phyloP scores from a whole-genome alignment of 2,329 filamentous ascomycete genomes.

The Xylariaceae sp. region DNA sequence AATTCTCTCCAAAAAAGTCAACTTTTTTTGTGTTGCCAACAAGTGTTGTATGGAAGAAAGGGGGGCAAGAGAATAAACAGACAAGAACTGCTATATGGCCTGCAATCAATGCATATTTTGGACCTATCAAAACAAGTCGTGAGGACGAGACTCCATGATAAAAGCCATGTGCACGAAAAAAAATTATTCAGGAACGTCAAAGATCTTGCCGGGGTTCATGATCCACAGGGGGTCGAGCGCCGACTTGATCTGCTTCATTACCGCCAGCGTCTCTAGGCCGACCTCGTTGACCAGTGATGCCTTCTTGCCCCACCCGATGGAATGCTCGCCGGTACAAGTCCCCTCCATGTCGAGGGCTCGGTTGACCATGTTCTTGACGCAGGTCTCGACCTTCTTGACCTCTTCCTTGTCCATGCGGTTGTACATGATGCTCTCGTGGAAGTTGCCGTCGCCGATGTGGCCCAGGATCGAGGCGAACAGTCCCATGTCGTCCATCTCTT shows the following conservation, averaged over 20 bases:
- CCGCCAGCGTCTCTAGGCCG: constrained; percentile 69
- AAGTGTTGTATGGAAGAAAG: too few relatives aligned
- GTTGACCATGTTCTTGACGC: constrained; percentile 85
- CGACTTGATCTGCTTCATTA: constrained; percentile 81
- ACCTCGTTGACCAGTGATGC: constrained; percentile 72
- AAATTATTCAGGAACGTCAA: constrained; percentile 50
- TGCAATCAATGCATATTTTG: too few relatives aligned
- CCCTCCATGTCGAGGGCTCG: constrained; percentile 92
- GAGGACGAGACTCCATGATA: too few relatives aligned
- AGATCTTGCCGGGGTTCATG: constrained; percentile 89
- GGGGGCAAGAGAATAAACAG: too few relatives aligned
- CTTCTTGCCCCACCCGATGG: constrained; percentile 82
- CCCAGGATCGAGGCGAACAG: constrained; percentile 84
- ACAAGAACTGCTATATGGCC: too few relatives aligned
- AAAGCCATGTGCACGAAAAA: neutral
- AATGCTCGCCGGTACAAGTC: constrained; percentile 85
- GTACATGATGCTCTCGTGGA: constrained; percentile 90
- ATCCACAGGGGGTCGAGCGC: constrained; percentile 82
- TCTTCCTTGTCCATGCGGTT: constrained; percentile 64
- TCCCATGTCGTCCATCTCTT: constrained; percentile 79
- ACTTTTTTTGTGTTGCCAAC: too few relatives aligned
- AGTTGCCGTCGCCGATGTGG: constrained; percentile 91
- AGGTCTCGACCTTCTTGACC: constrained; percentile 68
- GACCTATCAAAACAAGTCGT: too few relatives aligned
- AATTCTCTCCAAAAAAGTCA: too few relatives aligned